A percentile compares a stretch with the other conserved stretches of the same genome.
phyloP scores from a whole-genome alignment of 1,284 basidiomycete genomes.

The Cutaneotrichosporon mucoides region DNA sequence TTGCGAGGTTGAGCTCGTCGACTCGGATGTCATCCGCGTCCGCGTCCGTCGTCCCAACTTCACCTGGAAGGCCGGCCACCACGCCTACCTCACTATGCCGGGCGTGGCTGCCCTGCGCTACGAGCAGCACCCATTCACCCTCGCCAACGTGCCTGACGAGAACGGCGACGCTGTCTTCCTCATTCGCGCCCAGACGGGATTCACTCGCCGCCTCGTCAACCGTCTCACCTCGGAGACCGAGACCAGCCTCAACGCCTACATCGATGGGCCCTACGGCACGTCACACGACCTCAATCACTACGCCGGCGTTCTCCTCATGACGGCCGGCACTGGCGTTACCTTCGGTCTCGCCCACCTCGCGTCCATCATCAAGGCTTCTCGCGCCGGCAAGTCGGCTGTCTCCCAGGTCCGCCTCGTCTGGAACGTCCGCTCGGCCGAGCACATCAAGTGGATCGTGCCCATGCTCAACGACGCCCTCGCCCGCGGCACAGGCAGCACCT shows the following conservation, averaged over 20 bases:
- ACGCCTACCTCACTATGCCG: conserved; percentile 40
- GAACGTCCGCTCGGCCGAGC: conserved; percentile 18
- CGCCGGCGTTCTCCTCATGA: conserved; percentile 34
- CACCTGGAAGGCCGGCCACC: conserved; percentile 36
- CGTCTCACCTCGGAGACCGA: conserved; percentile 16
- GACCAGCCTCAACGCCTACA: conserved; percentile 24
- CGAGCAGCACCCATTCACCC: conserved; percentile 46
- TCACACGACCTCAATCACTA: conserved; percentile 23
- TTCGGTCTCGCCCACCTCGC: conserved; percentile 34
- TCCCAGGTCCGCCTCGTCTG: conserved; percentile 34
- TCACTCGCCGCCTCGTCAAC: conserved; percentile 29
- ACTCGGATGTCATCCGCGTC: conserved; percentile 46
- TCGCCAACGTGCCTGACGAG: conserved; percentile 26
- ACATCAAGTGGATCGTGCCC: conserved; percentile 14
- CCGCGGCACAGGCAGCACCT: conserved; percentile 1
- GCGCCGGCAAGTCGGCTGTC: conserved; percentile 22
- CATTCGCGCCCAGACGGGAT: conserved; percentile 26
- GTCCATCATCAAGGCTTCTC: conserved; percentile 26
- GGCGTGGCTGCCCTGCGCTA: conserved; percentile 35
- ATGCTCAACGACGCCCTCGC: conserved; percentile 13
- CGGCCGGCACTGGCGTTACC: conserved; percentile 43
- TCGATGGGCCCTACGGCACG: conserved; percentile 45
- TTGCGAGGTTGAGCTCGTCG: conserved; percentile 52
- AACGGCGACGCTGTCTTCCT: conserved; percentile 12
- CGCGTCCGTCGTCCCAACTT: conserved; percentile 11